phyloP scores from a whole-genome alignment of 768 basidiomycete genomes.

The Kwoniella bestiolae region DNA sequence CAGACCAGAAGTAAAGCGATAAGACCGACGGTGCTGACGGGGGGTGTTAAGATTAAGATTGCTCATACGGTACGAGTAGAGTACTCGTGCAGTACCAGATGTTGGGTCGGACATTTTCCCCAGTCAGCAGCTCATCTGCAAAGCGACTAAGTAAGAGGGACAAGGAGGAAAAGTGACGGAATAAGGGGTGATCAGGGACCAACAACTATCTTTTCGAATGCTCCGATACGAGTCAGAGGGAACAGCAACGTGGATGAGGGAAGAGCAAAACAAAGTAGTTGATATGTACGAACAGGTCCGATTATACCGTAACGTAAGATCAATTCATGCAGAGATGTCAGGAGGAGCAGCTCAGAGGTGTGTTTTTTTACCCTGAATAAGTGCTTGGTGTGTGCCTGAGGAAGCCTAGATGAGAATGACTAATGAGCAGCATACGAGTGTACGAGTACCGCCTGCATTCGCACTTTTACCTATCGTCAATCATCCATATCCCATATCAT shows the following conservation, averaged over 20 bases:
- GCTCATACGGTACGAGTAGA: too few relatives aligned
- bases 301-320: neutral
- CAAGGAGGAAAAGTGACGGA: neutral
- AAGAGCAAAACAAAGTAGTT: neutral
- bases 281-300: neutral
- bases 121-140: too few relatives aligned
- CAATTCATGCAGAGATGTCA: too few relatives aligned
- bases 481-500: too few relatives aligned
- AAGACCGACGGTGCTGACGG: too few relatives aligned
- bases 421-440: too few relatives aligned
- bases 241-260: neutral
- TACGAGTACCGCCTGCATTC: conserved; percentile 13
- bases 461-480: neutral
- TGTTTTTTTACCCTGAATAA: neutral
- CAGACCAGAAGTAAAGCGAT: too few relatives aligned
- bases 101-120: neutral
- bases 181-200: neutral
- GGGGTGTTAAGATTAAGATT: too few relatives aligned
- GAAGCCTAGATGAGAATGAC: neutral
- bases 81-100: too few relatives aligned
- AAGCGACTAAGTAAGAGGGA: too few relatives aligned
- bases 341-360: neutral
- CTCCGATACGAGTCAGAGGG: neutral
- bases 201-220: neutral
- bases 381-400: neutral